phyloP scores from a whole-genome alignment of 1,139 yeast species.

The Candida glucosophila region DNA sequence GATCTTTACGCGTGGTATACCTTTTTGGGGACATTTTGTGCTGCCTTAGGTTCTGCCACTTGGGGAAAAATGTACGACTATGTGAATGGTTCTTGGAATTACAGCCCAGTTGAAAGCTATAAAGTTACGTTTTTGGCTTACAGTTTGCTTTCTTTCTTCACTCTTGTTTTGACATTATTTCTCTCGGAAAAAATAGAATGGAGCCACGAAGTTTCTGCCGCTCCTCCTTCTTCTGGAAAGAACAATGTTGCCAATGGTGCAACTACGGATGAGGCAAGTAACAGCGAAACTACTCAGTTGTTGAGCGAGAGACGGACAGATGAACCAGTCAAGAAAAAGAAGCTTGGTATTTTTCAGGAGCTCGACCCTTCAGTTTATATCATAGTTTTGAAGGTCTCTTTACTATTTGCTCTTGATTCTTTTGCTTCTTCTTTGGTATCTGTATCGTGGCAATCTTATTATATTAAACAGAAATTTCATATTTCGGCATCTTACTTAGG shows the following conservation, averaged over 20 bases:
- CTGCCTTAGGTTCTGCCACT: constrained; percentile 27
- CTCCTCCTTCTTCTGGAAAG: neutral
- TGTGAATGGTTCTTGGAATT: constrained; percentile 11
- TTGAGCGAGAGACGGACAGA: constrained; percentile 3
- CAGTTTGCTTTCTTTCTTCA: constrained; percentile 13
- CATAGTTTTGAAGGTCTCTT: constrained; percentile 24
- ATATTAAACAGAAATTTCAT: constrained; percentile 26
- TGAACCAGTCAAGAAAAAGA: constrained; percentile 5
- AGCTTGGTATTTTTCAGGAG: constrained; percentile 13
- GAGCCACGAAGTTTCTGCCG: constrained; percentile 4
- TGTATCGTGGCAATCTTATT: constrained; percentile 38
- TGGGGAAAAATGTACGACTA: constrained; percentile 23
- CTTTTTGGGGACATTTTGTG: constrained; percentile 26
- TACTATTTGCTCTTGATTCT: constrained; percentile 34
- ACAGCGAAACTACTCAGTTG: constrained; percentile 8
- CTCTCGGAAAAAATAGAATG: constrained; percentile 15
- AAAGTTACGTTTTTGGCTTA: constrained; percentile 19
- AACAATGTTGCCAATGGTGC: neutral
- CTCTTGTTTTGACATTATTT: constrained; percentile 11
- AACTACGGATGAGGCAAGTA: constrained; percentile 1
- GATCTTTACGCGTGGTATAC: constrained; percentile 38
- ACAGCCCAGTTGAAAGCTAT: constrained; percentile 18
- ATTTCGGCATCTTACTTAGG: constrained; percentile 28
- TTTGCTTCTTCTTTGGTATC: constrained; percentile 37
- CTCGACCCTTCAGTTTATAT: constrained; percentile 11